A percentile compares a stretch with the other conserved stretches of the same genome.
Evolutionary conservation across 148 eudicot genomes (phyloP).

Genomic region (Silene latifolia): DNA sequence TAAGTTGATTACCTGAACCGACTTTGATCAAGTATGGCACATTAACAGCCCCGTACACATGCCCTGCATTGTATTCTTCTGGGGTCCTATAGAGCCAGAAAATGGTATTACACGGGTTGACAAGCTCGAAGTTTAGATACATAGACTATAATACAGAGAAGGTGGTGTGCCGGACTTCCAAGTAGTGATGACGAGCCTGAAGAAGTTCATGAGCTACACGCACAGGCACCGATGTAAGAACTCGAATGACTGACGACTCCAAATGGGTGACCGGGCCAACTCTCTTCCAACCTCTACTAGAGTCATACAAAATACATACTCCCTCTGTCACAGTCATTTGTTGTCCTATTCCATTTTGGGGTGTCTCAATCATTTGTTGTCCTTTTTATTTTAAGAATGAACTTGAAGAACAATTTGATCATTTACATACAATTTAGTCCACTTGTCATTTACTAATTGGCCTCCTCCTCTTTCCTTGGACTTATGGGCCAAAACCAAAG

Average conservation of each 20-base stretch:
- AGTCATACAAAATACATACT: too few species aligned
- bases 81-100: constrained; percentile 42
- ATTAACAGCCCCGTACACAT: constrained; percentile 63
- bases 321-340: too few species aligned
- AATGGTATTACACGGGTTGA: neutral
- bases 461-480: too few species aligned
- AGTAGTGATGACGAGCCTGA: constrained; percentile 71
- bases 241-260: constrained; percentile 15
- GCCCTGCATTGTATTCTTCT: constrained; percentile 73
- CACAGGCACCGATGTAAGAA: constrained; percentile 65
- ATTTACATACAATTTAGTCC: too few species aligned
- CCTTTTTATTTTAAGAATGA: too few species aligned
- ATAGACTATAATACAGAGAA: neutral
- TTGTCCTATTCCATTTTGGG: too few species aligned
- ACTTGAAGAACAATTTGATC: too few species aligned
- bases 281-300: constrained; percentile 35
- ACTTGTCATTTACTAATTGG: too few species aligned
- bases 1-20: constrained; percentile 53
- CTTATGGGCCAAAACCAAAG: too few species aligned
- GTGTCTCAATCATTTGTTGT: too few species aligned
- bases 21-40: constrained; percentile 57
- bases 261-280: constrained; percentile 33
- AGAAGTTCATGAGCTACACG: constrained; percentile 76
- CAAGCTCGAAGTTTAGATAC: too few species aligned
- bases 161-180: constrained; percentile 64